phyloP scores from a whole-genome alignment of 768 basidiomycete genomes.

The Boletus fagicola region DNA sequence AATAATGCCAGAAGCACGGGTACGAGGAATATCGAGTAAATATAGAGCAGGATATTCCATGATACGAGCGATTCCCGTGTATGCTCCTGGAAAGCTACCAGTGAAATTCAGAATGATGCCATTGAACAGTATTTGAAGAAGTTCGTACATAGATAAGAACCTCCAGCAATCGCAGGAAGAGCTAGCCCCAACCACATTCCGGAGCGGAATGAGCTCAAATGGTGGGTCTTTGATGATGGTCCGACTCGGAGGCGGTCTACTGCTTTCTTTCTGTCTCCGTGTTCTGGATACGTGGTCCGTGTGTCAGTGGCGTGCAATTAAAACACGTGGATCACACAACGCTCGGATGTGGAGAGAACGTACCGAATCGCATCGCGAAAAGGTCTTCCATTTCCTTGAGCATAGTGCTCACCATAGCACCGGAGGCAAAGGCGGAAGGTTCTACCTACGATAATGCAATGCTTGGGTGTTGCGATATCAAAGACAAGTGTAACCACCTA shows the following conservation, averaged over 20 bases:
- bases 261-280: slow-evolving; percentile 79
- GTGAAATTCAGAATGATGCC: not conserved
- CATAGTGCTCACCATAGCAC: slow-evolving; percentile 59
- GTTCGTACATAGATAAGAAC: slow-evolving; percentile 53
- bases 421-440: slow-evolving; percentile 63
- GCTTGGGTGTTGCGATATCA: not conserved
- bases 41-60: slow-evolving; percentile 70
- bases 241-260: slow-evolving; percentile 61
- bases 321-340: not conserved
- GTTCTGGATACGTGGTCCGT: slow-evolving; percentile 32
- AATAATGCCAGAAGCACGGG: slow-evolving; percentile 74
- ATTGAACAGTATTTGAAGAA: not conserved
- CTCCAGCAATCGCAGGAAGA: slow-evolving; percentile 63
- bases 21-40: slow-evolving; percentile 73
- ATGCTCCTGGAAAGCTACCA: slow-evolving; percentile 51
- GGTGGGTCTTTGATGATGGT: slow-evolving; percentile 54
- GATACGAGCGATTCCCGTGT: slow-evolving; percentile 55
- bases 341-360: slow-evolving; percentile 19
- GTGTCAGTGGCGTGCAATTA: not conserved
- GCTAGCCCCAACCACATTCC: slow-evolving; percentile 71
- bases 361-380: slow-evolving; percentile 76
- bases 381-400: slow-evolving; percentile 72
- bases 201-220: slow-evolving; percentile 73
- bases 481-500: slow-evolving; percentile 21
- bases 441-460: slow-evolving; percentile 49